Percentiles rank a stretch among this genome's conserved stretches.
These are phyloP conservation scores for Neospermospora avenae DNA, from an alignment of 2,329 filamentous ascomycete species.

Conservation along the genomic window DNA sequence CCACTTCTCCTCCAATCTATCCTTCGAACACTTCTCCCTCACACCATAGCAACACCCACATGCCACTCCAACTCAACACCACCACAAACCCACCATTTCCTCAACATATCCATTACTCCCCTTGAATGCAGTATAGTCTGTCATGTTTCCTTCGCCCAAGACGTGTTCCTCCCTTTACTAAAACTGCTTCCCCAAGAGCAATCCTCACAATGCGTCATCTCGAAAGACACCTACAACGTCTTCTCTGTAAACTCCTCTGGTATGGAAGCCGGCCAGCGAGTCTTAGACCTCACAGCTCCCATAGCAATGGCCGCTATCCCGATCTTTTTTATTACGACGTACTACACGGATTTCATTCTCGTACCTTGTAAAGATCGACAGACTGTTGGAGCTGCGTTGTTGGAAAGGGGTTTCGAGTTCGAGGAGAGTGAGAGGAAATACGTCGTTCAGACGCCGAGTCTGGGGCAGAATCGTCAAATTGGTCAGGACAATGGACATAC, in stretches of 20 bases:
- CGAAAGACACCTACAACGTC: constrained; percentile 78
- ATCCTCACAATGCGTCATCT: constrained; percentile 64
- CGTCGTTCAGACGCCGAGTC: constrained; percentile 45
- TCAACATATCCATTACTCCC: constrained; percentile 90
- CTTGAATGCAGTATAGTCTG: constrained; percentile 93
- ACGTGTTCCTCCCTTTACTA: constrained; percentile 73
- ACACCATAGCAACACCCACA: constrained; percentile 35
- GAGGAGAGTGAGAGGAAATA: constrained; percentile 69
- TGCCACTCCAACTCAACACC: constrained; percentile 38
- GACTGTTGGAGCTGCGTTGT: constrained; percentile 72
- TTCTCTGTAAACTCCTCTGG: constrained; percentile 89
- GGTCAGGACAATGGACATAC: background rate
- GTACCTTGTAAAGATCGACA: constrained; percentile 73
- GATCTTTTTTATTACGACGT: constrained; percentile 98
- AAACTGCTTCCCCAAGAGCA: constrained; percentile 54
- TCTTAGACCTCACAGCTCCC: constrained; percentile 87
- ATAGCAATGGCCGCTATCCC: constrained; percentile 89
- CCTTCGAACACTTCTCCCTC: constrained; percentile 76
- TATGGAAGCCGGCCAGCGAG: constrained; percentile 84
- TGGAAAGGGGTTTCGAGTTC: constrained; percentile 80
- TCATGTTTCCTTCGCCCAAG: constrained; percentile 67
- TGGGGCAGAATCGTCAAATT: background rate
- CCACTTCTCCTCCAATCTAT: constrained; percentile 80
- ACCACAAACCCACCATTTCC: constrained; percentile 67
- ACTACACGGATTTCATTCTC: constrained; percentile 95